Percentiles rank a stretch among this genome's conserved stretches.
phyloP scores from a whole-genome alignment of 1,139 yeast species.

The Magnusiomyces fungicola region DNA sequence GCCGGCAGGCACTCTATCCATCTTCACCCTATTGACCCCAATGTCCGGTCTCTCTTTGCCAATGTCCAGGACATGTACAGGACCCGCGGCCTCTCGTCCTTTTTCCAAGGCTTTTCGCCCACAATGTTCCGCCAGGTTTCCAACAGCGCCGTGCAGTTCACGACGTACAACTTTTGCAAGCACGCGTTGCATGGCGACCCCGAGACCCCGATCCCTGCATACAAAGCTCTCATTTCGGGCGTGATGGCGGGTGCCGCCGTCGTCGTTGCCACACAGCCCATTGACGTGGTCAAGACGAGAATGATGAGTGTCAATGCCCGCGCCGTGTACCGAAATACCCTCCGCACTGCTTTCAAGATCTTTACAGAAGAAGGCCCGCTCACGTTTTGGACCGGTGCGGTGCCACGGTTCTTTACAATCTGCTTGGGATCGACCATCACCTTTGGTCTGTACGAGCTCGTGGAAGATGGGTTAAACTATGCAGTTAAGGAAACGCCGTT shows the following conservation, averaged over 20 bases:
- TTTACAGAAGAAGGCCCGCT: slow-evolving; percentile 52
- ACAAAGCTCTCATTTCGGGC: slow-evolving; percentile 33
- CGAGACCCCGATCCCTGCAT: slow-evolving; percentile 25
- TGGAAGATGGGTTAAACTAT: not conserved
- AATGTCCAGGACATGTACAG: slow-evolving; percentile 47
- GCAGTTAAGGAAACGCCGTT: slow-evolving; percentile 2
- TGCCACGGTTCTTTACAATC: slow-evolving; percentile 74
- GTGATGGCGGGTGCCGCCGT: slow-evolving; percentile 51
- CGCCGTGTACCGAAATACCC: slow-evolving; percentile 50
- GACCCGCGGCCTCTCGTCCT: slow-evolving; percentile 72
- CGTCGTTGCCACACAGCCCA: slow-evolving; percentile 77
- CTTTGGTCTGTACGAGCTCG: slow-evolving; percentile 29
- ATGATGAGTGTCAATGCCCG: slow-evolving; percentile 70
- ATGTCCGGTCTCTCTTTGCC: slow-evolving; percentile 22
- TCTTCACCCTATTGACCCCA: slow-evolving; percentile 20
- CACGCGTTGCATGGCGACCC: slow-evolving; percentile 35
- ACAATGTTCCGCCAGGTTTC: slow-evolving; percentile 74
- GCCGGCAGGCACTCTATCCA: too few relatives aligned
- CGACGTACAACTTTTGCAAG: slow-evolving; percentile 70
- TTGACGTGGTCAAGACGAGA: slow-evolving; percentile 83
- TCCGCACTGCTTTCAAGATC: slow-evolving; percentile 65
- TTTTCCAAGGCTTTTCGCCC: slow-evolving; percentile 72
- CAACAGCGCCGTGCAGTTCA: slow-evolving; percentile 75
- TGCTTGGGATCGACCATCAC: slow-evolving; percentile 76
- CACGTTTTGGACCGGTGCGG: slow-evolving; percentile 68